These are phyloP conservation scores for Smithsoniella earleae DNA, from an alignment of 163 green algal genomes.

Conservation along the genomic window DNA sequence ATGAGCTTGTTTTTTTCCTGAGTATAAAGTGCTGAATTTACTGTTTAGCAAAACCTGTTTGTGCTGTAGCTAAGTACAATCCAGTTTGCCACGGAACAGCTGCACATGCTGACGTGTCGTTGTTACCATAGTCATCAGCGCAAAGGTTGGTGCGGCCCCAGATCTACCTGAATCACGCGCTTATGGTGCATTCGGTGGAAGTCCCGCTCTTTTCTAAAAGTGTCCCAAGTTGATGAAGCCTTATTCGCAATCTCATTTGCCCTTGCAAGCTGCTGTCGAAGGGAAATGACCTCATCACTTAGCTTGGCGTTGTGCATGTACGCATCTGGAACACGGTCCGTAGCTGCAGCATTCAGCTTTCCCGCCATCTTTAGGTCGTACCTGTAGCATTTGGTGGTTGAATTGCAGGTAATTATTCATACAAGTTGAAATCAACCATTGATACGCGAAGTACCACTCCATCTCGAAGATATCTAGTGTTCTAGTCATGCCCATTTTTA, in stretches of 20 bases:
- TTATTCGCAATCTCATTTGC: constrained; percentile 47
- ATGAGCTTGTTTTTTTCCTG: constrained; percentile 78
- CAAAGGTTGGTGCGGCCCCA: too few relatives aligned
- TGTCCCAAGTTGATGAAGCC: constrained; percentile 66
- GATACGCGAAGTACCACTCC: constrained; percentile 51
- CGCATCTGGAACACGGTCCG: constrained; percentile 53
- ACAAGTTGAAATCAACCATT: too few relatives aligned
- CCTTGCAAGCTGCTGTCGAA: constrained; percentile 46
- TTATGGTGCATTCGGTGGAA: constrained; percentile 85
- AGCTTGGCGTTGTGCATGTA: constrained; percentile 64
- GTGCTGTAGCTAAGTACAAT: too few relatives aligned
- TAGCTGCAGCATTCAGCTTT: constrained; percentile 37
- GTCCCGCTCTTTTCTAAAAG: constrained; percentile 76
- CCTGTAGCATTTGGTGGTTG: constrained; percentile 30
- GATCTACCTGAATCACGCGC: constrained; percentile 59
- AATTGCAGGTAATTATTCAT: background rate
- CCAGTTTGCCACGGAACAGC: too few relatives aligned
- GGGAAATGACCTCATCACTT: constrained; percentile 48
- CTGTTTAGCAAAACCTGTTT: too few relatives aligned
- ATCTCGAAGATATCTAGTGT: constrained; percentile 72
- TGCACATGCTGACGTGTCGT: too few relatives aligned
- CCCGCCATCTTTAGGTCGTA: constrained; percentile 61
- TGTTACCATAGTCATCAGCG: too few relatives aligned
- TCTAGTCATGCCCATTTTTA: constrained; percentile 55
- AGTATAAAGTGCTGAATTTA: too few relatives aligned